These are phyloP conservation scores for Aspergillus affinis DNA, from an alignment of 495 filamentous ascomycete genomes.

Conservation along the genomic window DNA sequence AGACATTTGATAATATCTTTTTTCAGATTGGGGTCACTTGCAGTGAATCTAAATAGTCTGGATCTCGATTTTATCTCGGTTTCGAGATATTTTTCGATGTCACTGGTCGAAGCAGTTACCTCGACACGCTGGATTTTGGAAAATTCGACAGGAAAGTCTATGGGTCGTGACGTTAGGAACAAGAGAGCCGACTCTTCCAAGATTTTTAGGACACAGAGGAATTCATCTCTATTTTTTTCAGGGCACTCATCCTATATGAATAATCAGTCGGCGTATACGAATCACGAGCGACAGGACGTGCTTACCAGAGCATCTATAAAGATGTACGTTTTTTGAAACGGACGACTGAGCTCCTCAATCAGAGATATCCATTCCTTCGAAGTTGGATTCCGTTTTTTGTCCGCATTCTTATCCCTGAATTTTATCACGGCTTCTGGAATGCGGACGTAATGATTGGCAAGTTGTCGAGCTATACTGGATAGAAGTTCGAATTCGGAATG, in stretches of 20 bases:
- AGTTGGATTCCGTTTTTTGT: constrained; percentile 3
- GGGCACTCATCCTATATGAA: constrained; percentile 1
- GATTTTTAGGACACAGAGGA: not conserved
- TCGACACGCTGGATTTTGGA: constrained; percentile 1
- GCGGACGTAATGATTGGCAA: not conserved
- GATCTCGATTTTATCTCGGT: not conserved
- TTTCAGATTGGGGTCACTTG: constrained; percentile 1
- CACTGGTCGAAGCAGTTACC: constrained; percentile 1
- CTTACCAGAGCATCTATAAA: constrained; percentile 3
- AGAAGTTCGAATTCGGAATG: constrained; percentile 1
- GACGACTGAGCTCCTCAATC: constrained; percentile 4
- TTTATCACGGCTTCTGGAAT: constrained; percentile 1
- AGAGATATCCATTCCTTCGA: constrained; percentile 5
- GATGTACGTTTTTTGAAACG: constrained; percentile 1
- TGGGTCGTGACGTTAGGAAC: constrained; percentile 2
- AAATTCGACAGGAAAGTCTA: constrained; percentile 4
- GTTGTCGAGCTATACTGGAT: constrained; percentile 1
- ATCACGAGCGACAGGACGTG: not conserved
- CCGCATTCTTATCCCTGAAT: constrained; percentile 3
- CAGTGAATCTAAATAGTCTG: constrained; percentile 1
- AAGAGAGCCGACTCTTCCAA: constrained; percentile 2
- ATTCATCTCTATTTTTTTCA: constrained; percentile 5
- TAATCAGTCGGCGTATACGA: not conserved
- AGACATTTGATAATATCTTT: constrained; percentile 1
- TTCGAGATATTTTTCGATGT: constrained; percentile 1